Conservation (phyloP, 129 eudicot genomes). For the Kitagawia praeruptora region DNA sequence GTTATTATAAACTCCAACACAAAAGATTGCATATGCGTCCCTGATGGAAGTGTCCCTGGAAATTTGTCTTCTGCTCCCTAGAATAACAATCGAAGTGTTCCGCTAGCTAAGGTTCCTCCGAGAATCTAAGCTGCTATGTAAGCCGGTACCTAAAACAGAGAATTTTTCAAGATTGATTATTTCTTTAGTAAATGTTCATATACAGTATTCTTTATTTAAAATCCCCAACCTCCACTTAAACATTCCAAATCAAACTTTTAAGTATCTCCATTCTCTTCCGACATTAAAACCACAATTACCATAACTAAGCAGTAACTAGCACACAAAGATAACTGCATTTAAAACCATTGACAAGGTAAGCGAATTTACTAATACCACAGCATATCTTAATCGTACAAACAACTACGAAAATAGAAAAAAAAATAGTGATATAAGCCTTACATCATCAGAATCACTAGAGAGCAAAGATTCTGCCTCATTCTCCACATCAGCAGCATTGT, state of each 20-base stretch:
- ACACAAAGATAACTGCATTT: not conserved
- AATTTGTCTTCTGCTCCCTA: constrained; percentile 36
- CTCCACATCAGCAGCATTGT: constrained; percentile 14
- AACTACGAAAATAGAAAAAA: not conserved
- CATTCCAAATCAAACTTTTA: not conserved
- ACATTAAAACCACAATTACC: not conserved
- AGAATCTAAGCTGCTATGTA: constrained; percentile 50
- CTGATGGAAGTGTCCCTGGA: constrained; percentile 58
- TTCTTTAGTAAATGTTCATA: too few relatives aligned
- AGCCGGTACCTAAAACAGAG: constrained; percentile 43
- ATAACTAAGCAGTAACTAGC: not conserved
- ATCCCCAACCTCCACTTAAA: not conserved
- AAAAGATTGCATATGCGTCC: constrained; percentile 52
- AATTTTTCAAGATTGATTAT: not conserved
- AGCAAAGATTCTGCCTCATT: constrained; percentile 29
- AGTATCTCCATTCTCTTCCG: not conserved
- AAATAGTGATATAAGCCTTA: constrained; percentile 30
- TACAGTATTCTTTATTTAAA: not conserved
- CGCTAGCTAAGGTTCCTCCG: constrained; percentile 66
- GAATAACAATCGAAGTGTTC: constrained; percentile 51
- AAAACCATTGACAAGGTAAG: not conserved
- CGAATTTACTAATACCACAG: not conserved
- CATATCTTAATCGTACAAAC: not conserved
- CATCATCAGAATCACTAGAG: constrained; percentile 88
- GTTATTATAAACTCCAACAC: constrained; percentile 69